Conservation (phyloP, 768 basidiomycete species). For the Suillus sp. region DNA sequence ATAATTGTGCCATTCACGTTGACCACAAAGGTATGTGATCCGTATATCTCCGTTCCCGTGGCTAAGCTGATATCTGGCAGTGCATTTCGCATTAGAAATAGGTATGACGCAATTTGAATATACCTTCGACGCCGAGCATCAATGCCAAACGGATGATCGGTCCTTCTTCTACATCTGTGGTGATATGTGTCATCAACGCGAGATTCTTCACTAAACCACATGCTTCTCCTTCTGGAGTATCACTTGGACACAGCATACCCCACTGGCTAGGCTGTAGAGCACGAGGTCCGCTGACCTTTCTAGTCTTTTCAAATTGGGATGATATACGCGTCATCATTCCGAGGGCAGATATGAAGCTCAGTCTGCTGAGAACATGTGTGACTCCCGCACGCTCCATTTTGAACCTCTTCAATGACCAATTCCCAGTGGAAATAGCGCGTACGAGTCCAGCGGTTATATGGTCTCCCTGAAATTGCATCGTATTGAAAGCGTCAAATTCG, state of each 20-base stretch:
- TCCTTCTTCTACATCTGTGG: conserved; percentile 96
- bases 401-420: conserved; percentile 98
- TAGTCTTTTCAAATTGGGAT: conserved; percentile 98
- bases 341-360: conserved; percentile 95
- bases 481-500: conserved; percentile 93
- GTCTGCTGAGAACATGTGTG: conserved; percentile 93
- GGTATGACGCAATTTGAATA: conserved; percentile 23
- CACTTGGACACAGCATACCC: conserved; percentile 97
- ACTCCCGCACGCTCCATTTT: conserved; percentile 99
- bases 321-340: conserved; percentile 99
- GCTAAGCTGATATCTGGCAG: conserved; percentile 80
- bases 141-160: conserved; percentile 88
- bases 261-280: conserved; percentile 98
- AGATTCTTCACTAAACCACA: conserved; percentile 98
- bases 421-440: conserved; percentile 97
- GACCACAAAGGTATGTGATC: conserved; percentile 89
- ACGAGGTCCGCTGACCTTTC: conserved; percentile 97
- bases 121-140: conserved; percentile 97
- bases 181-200: conserved; percentile 99
- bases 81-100: conserved; percentile 18
- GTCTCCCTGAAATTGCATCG: conserved; percentile 95
- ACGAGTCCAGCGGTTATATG: conserved; percentile 95
- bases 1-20: conserved; percentile 97
- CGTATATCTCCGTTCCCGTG: conserved; percentile 95
- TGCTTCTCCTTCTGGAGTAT: conserved; percentile 99